A percentile compares a stretch with the other conserved stretches of the same genome.
Evolutionary conservation across 768 basidiomycete species (phyloP).

Genomic region (Leucocoprinus sp.): DNA sequence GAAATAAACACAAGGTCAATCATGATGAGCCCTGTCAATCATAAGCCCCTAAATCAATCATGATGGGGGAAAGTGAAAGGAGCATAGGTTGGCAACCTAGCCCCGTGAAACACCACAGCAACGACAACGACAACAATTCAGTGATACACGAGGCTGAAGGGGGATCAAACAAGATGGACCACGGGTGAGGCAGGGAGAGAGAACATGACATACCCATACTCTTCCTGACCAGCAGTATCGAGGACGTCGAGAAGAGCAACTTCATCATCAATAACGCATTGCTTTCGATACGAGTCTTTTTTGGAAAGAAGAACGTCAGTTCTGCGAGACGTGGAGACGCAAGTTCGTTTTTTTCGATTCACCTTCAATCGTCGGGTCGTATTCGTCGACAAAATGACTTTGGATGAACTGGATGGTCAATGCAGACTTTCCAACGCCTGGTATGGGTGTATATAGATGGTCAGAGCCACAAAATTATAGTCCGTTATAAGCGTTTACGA

Average conservation of each 20-base stretch:
- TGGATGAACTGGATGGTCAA: conserved; percentile 98
- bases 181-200: not conserved
- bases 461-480: not conserved
- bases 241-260: conserved; percentile 95
- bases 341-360: conserved; percentile 9
- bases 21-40: too few species aligned
- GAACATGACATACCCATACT: conserved; percentile 71
- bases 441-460: not conserved
- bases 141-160: conserved; percentile 10
- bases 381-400: conserved; percentile 88
- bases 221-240: conserved; percentile 97
- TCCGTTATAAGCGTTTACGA: not conserved
- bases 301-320: not conserved
- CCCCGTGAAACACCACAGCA: conserved; percentile 16
- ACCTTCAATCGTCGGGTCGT: conserved; percentile 95
- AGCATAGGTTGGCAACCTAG: conserved; percentile 5
- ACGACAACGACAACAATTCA: conserved; percentile 6
- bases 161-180: conserved; percentile 5
- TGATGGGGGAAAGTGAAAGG: not conserved
- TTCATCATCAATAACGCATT: conserved; percentile 97
- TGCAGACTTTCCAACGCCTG: conserved; percentile 67
- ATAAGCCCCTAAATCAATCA: conserved; percentile 5
- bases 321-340: too few species aligned
- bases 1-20: conserved; percentile 5
- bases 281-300: conserved; percentile 92